These are phyloP conservation scores for Chaetomium strumarium DNA, from an alignment of 2,329 filamentous ascomycete species.

Conservation along the genomic window DNA sequence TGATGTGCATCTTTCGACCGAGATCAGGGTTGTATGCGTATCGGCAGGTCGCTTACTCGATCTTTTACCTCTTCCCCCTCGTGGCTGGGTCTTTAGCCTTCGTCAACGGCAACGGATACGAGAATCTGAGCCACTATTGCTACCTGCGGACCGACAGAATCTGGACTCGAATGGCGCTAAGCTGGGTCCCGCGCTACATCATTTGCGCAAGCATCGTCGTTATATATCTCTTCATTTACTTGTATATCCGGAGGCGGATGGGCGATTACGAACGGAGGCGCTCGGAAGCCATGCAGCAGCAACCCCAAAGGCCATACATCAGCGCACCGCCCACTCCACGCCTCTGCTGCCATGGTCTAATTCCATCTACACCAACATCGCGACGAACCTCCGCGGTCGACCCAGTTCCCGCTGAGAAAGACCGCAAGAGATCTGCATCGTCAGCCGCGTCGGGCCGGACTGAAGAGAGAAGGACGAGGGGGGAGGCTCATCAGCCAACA, in stretches of 20 bases:
- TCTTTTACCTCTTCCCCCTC: constrained; percentile 53
- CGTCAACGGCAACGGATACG: constrained; percentile 50
- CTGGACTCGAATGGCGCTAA: constrained; percentile 63
- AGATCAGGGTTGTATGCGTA: constrained; percentile 62
- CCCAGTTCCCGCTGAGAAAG: constrained; percentile 13
- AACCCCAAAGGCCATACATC: background rate
- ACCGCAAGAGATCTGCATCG: constrained; percentile 12
- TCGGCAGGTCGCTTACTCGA: constrained; percentile 51
- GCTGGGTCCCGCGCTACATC: constrained; percentile 69
- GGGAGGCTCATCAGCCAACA: background rate
- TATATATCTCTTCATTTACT: constrained; percentile 64
- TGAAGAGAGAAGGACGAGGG: constrained; percentile 3
- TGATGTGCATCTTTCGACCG: constrained; percentile 63
- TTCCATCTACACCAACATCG: constrained; percentile 28
- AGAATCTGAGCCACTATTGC: constrained; percentile 62
- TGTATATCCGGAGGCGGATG: constrained; percentile 52
- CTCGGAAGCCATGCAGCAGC: constrained; percentile 16
- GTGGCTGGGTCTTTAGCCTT: constrained; percentile 60
- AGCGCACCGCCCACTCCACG: constrained; percentile 24
- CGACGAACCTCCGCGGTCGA: constrained; percentile 20
- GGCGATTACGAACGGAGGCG: constrained; percentile 32
- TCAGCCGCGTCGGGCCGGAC: constrained; percentile 12
- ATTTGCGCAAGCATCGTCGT: constrained; percentile 58
- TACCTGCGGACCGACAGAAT: constrained; percentile 59
- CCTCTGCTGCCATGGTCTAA: constrained; percentile 31